These are phyloP conservation scores for Xerocomus potaroensis DNA, from an alignment of 768 basidiomycete species.

Conservation along the genomic window DNA sequence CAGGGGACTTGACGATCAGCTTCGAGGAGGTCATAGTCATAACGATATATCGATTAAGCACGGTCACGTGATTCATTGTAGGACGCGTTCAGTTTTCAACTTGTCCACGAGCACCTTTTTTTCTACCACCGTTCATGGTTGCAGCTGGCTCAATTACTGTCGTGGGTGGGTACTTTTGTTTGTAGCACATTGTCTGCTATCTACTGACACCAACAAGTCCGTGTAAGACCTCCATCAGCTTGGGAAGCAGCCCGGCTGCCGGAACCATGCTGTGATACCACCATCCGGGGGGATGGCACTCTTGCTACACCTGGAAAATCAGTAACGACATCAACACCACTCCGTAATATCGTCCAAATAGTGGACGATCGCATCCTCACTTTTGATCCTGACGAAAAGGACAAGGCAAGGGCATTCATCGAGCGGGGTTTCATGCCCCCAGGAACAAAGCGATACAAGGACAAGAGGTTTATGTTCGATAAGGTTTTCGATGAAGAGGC, in stretches of 20 bases:
- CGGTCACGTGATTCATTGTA: slow-evolving; percentile 27
- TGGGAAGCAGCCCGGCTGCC: slow-evolving; percentile 87
- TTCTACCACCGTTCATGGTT: slow-evolving; percentile 48
- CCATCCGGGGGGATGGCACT: slow-evolving; percentile 80
- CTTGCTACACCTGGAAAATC: slow-evolving; percentile 63
- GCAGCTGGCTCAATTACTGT: slow-evolving; percentile 86
- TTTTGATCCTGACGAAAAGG: slow-evolving; percentile 93
- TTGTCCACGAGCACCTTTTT: slow-evolving; percentile 3
- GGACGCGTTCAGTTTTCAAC: slow-evolving; percentile 32
- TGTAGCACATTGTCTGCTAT: not conserved
- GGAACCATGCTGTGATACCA: slow-evolving; percentile 62
- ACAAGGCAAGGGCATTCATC: slow-evolving; percentile 72
- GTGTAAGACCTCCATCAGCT: slow-evolving; percentile 82
- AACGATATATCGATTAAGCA: slow-evolving; percentile 11
- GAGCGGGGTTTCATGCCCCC: slow-evolving; percentile 83
- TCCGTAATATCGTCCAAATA: slow-evolving; percentile 80
- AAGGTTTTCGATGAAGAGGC: slow-evolving; percentile 81
- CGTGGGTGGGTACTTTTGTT: slow-evolving; percentile 49
- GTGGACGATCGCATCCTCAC: slow-evolving; percentile 93
- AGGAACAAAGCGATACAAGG: slow-evolving; percentile 91
- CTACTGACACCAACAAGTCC: slow-evolving; percentile 50
- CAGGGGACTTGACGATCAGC: slow-evolving; percentile 47
- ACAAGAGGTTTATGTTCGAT: slow-evolving; percentile 97
- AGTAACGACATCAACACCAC: slow-evolving; percentile 48
- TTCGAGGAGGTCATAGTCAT: slow-evolving; percentile 23